Percentiles rank a stretch among this genome's conserved stretches.
Evolutionary conservation across 768 basidiomycete genomes (phyloP).

Genomic region (Lactarius vividus): DNA sequence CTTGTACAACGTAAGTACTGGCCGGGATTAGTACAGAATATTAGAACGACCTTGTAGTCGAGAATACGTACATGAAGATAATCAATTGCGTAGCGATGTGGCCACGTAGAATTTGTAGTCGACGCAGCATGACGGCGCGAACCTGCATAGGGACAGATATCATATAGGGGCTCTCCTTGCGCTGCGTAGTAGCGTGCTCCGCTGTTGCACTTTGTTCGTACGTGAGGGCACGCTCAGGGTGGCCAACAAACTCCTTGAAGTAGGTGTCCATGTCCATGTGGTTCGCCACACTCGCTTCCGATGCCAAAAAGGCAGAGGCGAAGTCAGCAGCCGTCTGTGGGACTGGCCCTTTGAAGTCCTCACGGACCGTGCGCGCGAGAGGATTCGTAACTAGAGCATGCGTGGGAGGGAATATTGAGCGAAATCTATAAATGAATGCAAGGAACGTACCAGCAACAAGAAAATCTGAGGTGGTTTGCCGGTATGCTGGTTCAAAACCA

Average conservation of each 20-base stretch:
- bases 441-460: conserved; percentile 42
- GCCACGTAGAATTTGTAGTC: conserved; percentile 39
- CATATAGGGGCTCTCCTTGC: conserved; percentile 40
- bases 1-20: conserved; percentile 55
- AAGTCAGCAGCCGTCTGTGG: conserved; percentile 61
- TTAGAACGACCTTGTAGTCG: too few species aligned
- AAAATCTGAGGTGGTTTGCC: conserved; percentile 85
- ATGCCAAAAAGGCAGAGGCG: conserved; percentile 37
- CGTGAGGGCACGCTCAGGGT: conserved; percentile 39
- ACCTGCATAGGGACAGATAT: conserved; percentile 39
- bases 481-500: conserved; percentile 70
- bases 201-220: conserved; percentile 48
- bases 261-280: conserved; percentile 48
- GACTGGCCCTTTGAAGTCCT: conserved; percentile 39
- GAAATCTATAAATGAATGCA: too few species aligned
- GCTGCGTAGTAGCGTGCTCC: conserved; percentile 50
- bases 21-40: conserved; percentile 12
- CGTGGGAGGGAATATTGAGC: background rate
- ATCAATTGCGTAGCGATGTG: conserved; percentile 33
- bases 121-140: conserved; percentile 37
- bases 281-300: conserved; percentile 43
- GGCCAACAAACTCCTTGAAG: conserved; percentile 42
- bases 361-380: conserved; percentile 51
- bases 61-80: conserved; percentile 29
- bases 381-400: conserved; percentile 52